phyloP scores from a whole-genome alignment of 73 alveolate genomes.

The Paramecium primaurelia region DNA sequence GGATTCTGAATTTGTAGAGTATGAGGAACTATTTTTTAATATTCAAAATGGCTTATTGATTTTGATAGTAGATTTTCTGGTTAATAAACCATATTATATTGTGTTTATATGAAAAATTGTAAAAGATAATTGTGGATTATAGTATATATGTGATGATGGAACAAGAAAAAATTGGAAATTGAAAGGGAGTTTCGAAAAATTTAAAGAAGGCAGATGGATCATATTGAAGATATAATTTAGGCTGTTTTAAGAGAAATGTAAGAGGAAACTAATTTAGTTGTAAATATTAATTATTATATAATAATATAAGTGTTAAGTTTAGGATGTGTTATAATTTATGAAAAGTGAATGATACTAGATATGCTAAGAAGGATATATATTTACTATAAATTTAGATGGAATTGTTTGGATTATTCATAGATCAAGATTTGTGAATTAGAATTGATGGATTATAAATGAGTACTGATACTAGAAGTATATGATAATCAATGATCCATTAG shows the following conservation, averaged over 20 bases:
- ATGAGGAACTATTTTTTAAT: neutral
- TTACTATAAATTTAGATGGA: neutral
- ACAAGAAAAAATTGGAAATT: conserved; percentile 39
- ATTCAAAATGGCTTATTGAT: conserved; percentile 42
- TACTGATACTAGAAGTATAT: neutral
- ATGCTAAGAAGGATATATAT: neutral
- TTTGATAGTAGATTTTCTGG: conserved; percentile 40
- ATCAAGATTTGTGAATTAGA: neutral
- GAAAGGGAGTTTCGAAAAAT: conserved; percentile 1
- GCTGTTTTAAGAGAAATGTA: conserved; percentile 50
- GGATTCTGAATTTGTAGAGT: conserved; percentile 46
- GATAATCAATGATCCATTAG: neutral
- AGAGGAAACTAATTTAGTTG: conserved; percentile 57
- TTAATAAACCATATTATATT: conserved; percentile 33
- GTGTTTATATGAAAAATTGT: conserved; percentile 56
- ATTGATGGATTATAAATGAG: neutral
- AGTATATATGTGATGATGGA: neutral
- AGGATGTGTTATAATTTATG: neutral
- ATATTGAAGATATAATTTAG: neutral
- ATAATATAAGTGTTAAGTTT: neutral
- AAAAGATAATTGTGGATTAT: conserved; percentile 17
- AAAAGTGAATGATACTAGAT: neutral
- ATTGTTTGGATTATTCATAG: neutral
- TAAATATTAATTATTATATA: neutral
- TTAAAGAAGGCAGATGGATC: conserved; percentile 47